Evolutionary conservation across 768 basidiomycete genomes (phyloP), one percentile per base, ranked within the genome.

Genomic region (Rossbeevera mucosa): DNA sequence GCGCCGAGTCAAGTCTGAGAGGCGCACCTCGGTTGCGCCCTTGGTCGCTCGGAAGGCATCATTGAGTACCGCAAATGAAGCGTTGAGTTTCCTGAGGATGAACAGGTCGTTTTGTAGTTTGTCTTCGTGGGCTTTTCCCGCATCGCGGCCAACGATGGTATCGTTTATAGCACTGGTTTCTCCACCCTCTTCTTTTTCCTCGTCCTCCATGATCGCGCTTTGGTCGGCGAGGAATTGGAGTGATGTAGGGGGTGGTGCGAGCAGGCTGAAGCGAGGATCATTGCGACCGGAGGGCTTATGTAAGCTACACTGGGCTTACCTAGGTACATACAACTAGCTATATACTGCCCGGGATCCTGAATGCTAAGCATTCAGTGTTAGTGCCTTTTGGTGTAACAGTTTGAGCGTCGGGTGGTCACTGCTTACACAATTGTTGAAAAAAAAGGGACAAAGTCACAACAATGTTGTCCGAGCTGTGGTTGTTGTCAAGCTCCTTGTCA

Each of bases 61-160:
- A 54, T 83, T 84, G 61, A 86, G 86, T 43, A 75, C 59, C 13
- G 83, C 77, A 56, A 91, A 85, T 5, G 85, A 76, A 12, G 80
- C 68, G 60, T 91, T 91, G 16, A 91, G 67, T 64, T 88, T 88
- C 64, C 74, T 82, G 58, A 91, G 71, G 52, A 88, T 76, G 63
- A 86, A 82, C 12, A 88, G 63, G 67, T 91, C 89, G 59, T 79
- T 81, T 56, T 84, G 83, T 29, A 91, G 70, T 64, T 84, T 88
- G 52, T 90, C 89, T 61, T 91, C 86, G 42, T 82, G 74, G 45
- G 72, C 60, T 54, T 69, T 74, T 31, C 69, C 65, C 3, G 64
- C 65, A 2, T 63, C 52, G 14, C 59, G 65, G 41, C 44, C 58
- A 21, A 64, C 61, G 57, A 67, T 30, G 18, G 67, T 69, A 13